phyloP scores from a whole-genome alignment of 495 filamentous ascomycete species.

The Lentithecium fluviatile region DNA sequence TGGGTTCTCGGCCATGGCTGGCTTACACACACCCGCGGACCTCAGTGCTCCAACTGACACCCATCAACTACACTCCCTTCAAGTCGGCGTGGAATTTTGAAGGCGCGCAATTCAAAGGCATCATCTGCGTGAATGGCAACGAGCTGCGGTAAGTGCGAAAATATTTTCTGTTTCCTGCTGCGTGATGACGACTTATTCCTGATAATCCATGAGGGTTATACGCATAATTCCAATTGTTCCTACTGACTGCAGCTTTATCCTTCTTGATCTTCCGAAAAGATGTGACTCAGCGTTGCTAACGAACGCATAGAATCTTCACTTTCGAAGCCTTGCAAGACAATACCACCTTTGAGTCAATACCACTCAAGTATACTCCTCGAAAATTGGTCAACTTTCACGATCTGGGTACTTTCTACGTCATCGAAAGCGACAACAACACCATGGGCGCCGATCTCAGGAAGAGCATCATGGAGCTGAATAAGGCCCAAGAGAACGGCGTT shows the following conservation, averaged over 20 bases:
- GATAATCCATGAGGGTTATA: slow-evolving; percentile 29
- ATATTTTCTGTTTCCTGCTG: slow-evolving; percentile 34
- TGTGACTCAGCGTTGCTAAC: too few relatives aligned
- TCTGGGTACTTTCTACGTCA: slow-evolving; percentile 84
- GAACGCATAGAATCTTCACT: slow-evolving; percentile 70
- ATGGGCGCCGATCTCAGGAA: slow-evolving; percentile 71
- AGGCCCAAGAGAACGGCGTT: not conserved
- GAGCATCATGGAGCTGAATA: slow-evolving; percentile 63
- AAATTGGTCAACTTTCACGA: slow-evolving; percentile 86
- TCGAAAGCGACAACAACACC: slow-evolving; percentile 89
- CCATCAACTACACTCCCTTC: slow-evolving; percentile 79
- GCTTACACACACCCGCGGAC: slow-evolving; percentile 84
- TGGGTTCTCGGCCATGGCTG: slow-evolving; percentile 89
- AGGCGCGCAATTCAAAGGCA: slow-evolving; percentile 86
- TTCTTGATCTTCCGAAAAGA: not conserved
- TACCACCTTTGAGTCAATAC: slow-evolving; percentile 81
- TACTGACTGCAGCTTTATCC: slow-evolving; percentile 52
- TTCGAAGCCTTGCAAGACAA: slow-evolving; percentile 85
- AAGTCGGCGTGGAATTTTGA: slow-evolving; percentile 96
- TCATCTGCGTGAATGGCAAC: slow-evolving; percentile 92
- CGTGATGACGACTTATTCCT: slow-evolving; percentile 66
- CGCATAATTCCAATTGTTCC: slow-evolving; percentile 71
- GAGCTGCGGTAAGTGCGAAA: slow-evolving; percentile 72
- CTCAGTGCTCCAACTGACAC: slow-evolving; percentile 85
- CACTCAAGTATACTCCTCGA: slow-evolving; percentile 86